Evolutionary conservation across 2,329 filamentous ascomycete species (phyloP), one percentile per base, ranked within the genome.

Genomic region (Claviceps arundinis): DNA sequence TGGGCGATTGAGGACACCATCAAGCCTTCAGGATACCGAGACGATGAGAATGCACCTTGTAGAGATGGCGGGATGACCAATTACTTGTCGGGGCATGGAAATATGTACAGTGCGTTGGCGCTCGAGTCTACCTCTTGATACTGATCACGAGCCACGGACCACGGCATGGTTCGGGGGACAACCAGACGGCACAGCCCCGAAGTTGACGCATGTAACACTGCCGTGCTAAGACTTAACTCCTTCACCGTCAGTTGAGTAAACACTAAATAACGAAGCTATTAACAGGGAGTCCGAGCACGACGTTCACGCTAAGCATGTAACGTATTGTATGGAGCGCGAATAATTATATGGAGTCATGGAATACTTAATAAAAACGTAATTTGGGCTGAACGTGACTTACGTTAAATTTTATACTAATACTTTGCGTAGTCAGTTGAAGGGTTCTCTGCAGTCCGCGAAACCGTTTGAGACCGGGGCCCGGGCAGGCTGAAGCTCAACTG

Each of bases 1-100:
- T 87, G 84, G 82, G 80, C 78, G 1, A 73, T 89, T 48, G 77
- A 85, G 57, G 80, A 85, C 55, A 61, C 79, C 2, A 49, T 68
- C 37, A 55, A 52, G 24, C 57, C 59, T 3, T 56, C 56, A 0
- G 60, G 57, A 54, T 9, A 52, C 38, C 50, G 42, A 5, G 45
- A 48, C 9, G 53, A 49, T 1, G 46, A 44, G 9, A 45, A 57
- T 6, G 14, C 37, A 9, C 3, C 46, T n/a, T 30, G 26, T 14
- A 14, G 16, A 17, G 48, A 48, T 14, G 49, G 37, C 41, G 60
- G 50, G 17, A 40, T 61, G 43, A 56, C 59, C 17, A 59, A 57
- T 2, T 68, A 68, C 56, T 53, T 68, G 5, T 67, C 65, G 1
- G 66, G 66, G 0, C 64, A 68, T 47, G 62, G 61, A 2, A 68